These are phyloP conservation scores for Boletellus sp. DNA, from an alignment of 1,284 basidiomycete genomes.

Conservation along the genomic window DNA sequence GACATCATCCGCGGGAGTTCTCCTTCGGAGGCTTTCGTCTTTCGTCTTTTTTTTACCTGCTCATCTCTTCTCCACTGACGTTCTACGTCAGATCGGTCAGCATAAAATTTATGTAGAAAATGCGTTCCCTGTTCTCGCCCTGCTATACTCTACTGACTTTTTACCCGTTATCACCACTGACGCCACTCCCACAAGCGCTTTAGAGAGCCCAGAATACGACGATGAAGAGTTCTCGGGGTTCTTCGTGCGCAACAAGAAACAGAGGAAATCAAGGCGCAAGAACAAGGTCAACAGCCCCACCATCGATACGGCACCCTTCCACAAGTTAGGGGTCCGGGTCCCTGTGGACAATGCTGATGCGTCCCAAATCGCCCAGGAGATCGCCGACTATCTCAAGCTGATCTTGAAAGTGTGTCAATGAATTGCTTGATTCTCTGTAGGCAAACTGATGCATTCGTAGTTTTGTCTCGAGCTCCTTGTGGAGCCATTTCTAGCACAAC, in stretches of 20 bases:
- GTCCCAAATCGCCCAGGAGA: constrained; percentile 9
- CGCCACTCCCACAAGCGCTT: neutral
- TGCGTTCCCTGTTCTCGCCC: constrained; percentile 14
- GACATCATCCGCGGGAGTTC: constrained; percentile 9
- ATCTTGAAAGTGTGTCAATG: constrained; percentile 29
- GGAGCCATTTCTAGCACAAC: constrained; percentile 15
- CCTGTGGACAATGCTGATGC: constrained; percentile 30
- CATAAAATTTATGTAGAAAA: constrained; percentile 24
- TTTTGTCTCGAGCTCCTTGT: constrained; percentile 23
- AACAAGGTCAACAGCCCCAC: neutral
- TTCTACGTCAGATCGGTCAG: constrained; percentile 12
- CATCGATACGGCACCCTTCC: constrained; percentile 29
- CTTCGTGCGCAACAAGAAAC: constrained; percentile 16
- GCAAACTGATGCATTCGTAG: constrained; percentile 11
- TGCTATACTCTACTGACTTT: constrained; percentile 18
- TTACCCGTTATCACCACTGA: neutral
- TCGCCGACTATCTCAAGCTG: constrained; percentile 25
- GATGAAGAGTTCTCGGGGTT: constrained; percentile 2
- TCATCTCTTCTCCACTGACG: constrained; percentile 8
- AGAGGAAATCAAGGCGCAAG: constrained; percentile 17
- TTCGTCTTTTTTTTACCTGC: constrained; percentile 22
- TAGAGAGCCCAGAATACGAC: constrained; percentile 5
- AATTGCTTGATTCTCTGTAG: neutral
- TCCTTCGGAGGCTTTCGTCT: constrained; percentile 22
- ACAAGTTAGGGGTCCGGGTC: constrained; percentile 19